A percentile compares a stretch with the other conserved stretches of the same genome.
Evolutionary conservation across 2,329 filamentous ascomycete genomes (phyloP).

Genomic region (Dactylellina cionopaga): DNA sequence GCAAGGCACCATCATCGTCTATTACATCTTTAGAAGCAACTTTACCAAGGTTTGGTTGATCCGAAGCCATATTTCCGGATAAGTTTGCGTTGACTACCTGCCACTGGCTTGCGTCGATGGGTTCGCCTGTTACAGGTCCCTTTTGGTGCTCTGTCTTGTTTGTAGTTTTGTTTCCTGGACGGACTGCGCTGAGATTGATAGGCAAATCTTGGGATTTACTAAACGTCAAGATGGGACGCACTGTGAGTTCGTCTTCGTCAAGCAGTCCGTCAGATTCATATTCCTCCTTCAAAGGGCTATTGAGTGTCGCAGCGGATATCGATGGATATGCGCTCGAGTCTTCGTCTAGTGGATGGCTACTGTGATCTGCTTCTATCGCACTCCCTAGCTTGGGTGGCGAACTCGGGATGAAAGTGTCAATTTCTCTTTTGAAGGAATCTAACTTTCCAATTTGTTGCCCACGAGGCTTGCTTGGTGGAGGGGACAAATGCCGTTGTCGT

Average conservation of each 20-base stretch:
- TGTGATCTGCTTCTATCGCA: background rate
- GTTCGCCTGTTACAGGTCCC: conserved; percentile 61
- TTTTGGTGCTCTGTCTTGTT: conserved; percentile 8
- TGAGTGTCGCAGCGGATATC: conserved; percentile 53
- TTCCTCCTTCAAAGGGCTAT: conserved; percentile 68
- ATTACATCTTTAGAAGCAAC: conserved; percentile 83
- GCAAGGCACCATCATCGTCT: conserved; percentile 90
- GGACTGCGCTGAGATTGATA: conserved; percentile 61
- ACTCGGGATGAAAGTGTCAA: conserved; percentile 57
- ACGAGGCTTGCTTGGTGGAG: background rate
- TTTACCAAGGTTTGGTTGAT: conserved; percentile 73
- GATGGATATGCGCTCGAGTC: background rate
- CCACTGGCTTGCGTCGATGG: conserved; percentile 85
- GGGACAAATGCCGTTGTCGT: conserved; percentile 27
- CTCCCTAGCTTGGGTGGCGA: conserved; percentile 52
- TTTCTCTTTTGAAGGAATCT: background rate
- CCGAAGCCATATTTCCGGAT: conserved; percentile 18
- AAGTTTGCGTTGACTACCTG: conserved; percentile 85
- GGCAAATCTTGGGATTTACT: conserved; percentile 58
- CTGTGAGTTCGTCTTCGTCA: conserved; percentile 72
- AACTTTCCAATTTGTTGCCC: background rate
- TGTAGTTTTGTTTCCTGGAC: background rate
- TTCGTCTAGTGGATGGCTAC: background rate
- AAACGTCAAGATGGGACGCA: conserved; percentile 54
- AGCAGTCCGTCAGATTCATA: conserved; percentile 62